These are phyloP conservation scores for Arachnomyces sp. DNA, from an alignment of 2,329 filamentous ascomycete genomes.

Conservation along the genomic window DNA sequence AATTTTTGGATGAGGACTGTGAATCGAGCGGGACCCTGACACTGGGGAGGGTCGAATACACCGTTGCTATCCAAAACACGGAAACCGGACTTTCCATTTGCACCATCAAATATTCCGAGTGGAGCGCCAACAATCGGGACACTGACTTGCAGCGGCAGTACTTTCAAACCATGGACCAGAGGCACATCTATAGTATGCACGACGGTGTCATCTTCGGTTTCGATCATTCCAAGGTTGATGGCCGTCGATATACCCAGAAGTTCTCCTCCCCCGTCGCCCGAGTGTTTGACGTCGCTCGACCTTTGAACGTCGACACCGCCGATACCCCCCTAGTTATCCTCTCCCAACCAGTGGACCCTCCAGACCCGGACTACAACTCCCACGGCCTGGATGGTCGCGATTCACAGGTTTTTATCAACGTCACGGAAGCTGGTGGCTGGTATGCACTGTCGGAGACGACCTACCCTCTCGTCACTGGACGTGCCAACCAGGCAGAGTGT, in stretches of 20 bases:
- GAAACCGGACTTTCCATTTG: constrained; percentile 69
- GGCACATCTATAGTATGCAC: constrained; percentile 79
- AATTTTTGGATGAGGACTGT: constrained; percentile 59
- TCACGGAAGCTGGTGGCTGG: constrained; percentile 79
- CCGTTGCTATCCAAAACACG: constrained; percentile 69
- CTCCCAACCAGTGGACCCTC: constrained; percentile 68
- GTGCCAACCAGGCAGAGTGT: constrained; percentile 49
- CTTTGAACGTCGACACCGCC: constrained; percentile 55
- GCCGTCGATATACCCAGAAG: constrained; percentile 57
- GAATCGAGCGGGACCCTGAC: constrained; percentile 71
- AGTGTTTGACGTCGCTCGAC: constrained; percentile 80
- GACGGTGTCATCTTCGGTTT: constrained; percentile 79
- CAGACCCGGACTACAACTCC: constrained; percentile 33
- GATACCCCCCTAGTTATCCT: constrained; percentile 74
- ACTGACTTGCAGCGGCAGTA: constrained; percentile 81
- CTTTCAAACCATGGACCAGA: constrained; percentile 67
- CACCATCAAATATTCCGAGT: constrained; percentile 87
- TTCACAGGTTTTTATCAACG: constrained; percentile 73
- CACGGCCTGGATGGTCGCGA: constrained; percentile 42
- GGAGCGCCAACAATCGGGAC: constrained; percentile 87
- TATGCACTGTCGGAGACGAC: constrained; percentile 81
- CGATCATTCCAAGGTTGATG: constrained; percentile 52
- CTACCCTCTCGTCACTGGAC: constrained; percentile 77
- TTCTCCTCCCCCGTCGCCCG: constrained; percentile 72
- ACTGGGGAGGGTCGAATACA: constrained; percentile 82